Percentiles rank a stretch among this genome's conserved stretches.
phyloP scores from a whole-genome alignment of 257 asterid genomes.

The Ballota nigra region DNA sequence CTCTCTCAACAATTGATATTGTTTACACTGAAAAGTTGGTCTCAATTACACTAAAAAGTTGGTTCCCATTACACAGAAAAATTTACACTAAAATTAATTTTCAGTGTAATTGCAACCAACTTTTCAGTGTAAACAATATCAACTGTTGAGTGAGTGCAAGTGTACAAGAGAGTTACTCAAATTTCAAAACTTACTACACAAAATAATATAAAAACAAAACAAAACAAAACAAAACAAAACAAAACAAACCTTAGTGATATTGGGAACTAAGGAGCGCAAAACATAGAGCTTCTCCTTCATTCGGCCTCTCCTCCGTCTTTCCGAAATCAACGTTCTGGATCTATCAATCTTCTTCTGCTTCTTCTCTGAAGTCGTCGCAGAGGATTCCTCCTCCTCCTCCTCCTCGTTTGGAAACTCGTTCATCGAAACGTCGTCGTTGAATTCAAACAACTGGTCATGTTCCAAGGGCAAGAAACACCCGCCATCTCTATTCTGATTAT shows the following conservation, averaged over 20 bases:
- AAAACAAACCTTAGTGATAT: conserved; percentile 62
- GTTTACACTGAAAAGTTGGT: no score
- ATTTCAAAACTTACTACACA: no score
- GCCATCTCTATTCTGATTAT: conserved; percentile 20
- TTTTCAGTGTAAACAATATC: no score
- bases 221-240: not conserved
- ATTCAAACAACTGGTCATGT: conserved; percentile 31
- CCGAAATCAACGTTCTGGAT: conserved; percentile 59
- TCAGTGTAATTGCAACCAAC: no score
- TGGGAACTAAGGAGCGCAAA: conserved; percentile 75
- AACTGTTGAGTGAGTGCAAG: no score
- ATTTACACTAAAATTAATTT: no score
- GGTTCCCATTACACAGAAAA: no score
- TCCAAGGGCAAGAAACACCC: conserved; percentile 13
- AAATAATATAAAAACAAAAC: no score
- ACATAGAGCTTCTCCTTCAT: conserved; percentile 87
- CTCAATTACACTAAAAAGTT: no score
- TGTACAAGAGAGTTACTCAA: no score
- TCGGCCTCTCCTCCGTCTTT: conserved; percentile 67
- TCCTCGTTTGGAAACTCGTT: conserved; percentile 17
- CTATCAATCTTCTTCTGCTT: conserved; percentile 46
- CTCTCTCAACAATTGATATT: no score
- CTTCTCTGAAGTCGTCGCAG: conserved; percentile 21
- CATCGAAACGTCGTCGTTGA: conserved; percentile 16
- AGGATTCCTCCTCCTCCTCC: conserved; percentile 36